phyloP scores from a whole-genome alignment of 352 stramenopile genomes.

The Globisporangium barbulae region DNA sequence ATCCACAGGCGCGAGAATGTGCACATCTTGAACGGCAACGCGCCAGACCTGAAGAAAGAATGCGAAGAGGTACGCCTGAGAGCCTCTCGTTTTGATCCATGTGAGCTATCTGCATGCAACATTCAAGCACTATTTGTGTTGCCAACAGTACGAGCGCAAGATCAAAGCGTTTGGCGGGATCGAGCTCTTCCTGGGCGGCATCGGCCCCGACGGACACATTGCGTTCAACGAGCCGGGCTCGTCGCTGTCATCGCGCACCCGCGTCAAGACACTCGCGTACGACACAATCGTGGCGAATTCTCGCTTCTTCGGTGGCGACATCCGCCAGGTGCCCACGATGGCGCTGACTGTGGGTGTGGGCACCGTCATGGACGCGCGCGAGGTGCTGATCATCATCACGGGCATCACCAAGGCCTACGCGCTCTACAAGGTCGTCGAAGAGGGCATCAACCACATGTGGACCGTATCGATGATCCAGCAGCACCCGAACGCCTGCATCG shows the following conservation, averaged over 20 bases:
- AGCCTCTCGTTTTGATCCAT: background rate
- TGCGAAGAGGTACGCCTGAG: conserved; percentile 43
- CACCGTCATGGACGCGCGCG: conserved; percentile 84
- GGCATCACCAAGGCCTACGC: conserved; percentile 83
- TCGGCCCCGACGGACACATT: conserved; percentile 92
- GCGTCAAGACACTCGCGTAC: conserved; percentile 89
- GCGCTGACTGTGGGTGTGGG: conserved; percentile 87
- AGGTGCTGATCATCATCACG: conserved; percentile 89
- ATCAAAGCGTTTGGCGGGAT: conserved; percentile 84
- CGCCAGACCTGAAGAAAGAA: conserved; percentile 65
- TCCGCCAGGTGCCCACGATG: conserved; percentile 86
- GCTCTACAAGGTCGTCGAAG: conserved; percentile 88
- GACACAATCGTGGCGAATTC: conserved; percentile 90
- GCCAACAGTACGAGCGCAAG: conserved; percentile 69
- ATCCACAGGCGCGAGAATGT: conserved; percentile 70
- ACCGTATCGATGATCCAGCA: conserved; percentile 86
- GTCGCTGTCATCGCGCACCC: conserved; percentile 74
- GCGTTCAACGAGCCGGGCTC: conserved; percentile 91
- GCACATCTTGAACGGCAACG: conserved; percentile 86
- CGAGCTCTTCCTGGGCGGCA: conserved; percentile 91
- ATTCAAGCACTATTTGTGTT: background rate
- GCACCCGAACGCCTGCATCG: conserved; percentile 79
- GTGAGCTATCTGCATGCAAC: background rate
- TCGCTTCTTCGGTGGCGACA: conserved; percentile 82
- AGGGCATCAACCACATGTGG: conserved; percentile 91